Percentiles rank a stretch among this genome's conserved stretches.
These are phyloP conservation scores for Shiraia sp. DNA, from an alignment of 2,329 filamentous ascomycete species.

Conservation along the genomic window DNA sequence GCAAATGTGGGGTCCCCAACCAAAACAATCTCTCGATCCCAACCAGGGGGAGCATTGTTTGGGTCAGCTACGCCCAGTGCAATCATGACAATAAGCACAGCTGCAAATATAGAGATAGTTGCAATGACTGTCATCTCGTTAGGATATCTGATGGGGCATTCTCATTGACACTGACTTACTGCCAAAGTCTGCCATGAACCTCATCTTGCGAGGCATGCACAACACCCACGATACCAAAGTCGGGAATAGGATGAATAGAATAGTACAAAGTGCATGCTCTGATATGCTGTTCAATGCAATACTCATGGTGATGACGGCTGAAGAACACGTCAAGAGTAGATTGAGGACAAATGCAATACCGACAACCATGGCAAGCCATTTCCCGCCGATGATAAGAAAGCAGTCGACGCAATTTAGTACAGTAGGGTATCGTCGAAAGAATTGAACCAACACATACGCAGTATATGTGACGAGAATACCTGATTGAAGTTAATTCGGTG, in stretches of 20 bases:
- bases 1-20: conserved; percentile 11
- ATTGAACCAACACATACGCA: conserved; percentile 18
- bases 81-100: conserved; percentile 68
- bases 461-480: conserved; percentile 13
- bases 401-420: conserved; percentile 10
- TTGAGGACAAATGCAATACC: conserved; percentile 13
- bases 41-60: conserved; percentile 21
- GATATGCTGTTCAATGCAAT: conserved; percentile 68
- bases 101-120: conserved; percentile 59
- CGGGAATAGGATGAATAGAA: conserved; percentile 63
- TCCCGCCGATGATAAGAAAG: conserved; percentile 8
- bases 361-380: conserved; percentile 4
- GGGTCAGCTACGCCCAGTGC: conserved; percentile 58
- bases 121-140: conserved; percentile 44
- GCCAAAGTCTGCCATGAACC: conserved; percentile 13
- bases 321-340: conserved; percentile 11
- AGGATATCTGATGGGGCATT: neutral
- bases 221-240: conserved; percentile 60
- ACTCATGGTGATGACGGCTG: conserved; percentile 10
- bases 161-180: neutral
- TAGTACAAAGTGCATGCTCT: conserved; percentile 62
- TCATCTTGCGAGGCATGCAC: conserved; percentile 16
- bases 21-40: conserved; percentile 3
- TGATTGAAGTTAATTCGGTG: neutral
- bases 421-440: conserved; percentile 13